Conservation (phyloP, 768 basidiomycete genomes). For the Mycena rebaudengoi region DNA sequence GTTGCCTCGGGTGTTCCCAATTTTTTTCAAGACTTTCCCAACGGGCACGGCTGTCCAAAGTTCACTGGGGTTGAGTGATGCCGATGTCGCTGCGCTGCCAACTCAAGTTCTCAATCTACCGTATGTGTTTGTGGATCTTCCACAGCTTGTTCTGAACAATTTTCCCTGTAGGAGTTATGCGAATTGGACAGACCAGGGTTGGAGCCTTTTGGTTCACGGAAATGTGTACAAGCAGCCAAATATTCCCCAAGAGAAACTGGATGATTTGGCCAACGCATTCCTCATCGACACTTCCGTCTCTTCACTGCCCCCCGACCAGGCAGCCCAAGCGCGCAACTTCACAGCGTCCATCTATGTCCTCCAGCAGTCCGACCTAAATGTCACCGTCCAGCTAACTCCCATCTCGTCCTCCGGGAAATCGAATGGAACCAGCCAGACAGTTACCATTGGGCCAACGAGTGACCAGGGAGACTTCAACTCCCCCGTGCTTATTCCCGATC, state of each 20-base stretch:
- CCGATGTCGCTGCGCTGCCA: conserved; percentile 8
- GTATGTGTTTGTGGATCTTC: conserved; percentile 22
- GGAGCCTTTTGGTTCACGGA: conserved; percentile 17
- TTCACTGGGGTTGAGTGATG: conserved; percentile 11
- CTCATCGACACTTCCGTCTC: conserved; percentile 17
- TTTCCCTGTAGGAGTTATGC: conserved; percentile 6
- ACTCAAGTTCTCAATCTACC: conserved; percentile 23
- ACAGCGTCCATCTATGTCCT: conserved; percentile 17
- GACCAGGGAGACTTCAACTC: conserved; percentile 14
- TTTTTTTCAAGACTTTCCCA: conserved; percentile 23
- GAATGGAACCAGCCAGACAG: conserved; percentile 14
- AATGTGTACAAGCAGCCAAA: conserved; percentile 23
- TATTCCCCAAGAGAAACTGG: conserved; percentile 13
- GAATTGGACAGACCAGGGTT: conserved; percentile 21
- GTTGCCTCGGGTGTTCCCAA: conserved; percentile 22
- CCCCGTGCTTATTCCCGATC: conserved; percentile 6
- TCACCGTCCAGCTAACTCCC: conserved; percentile 2
- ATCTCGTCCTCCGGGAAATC: neutral
- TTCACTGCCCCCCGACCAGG: conserved; percentile 13
- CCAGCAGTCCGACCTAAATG: conserved; percentile 12
- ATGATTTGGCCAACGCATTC: conserved; percentile 21
- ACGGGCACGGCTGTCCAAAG: conserved; percentile 20
- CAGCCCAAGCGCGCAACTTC: conserved; percentile 21
- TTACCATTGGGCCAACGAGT: conserved; percentile 17
- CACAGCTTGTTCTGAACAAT: neutral